These are phyloP conservation scores for Crithidia acanthocephali DNA, from an alignment of 208 protist species.

Conservation along the genomic window DNA sequence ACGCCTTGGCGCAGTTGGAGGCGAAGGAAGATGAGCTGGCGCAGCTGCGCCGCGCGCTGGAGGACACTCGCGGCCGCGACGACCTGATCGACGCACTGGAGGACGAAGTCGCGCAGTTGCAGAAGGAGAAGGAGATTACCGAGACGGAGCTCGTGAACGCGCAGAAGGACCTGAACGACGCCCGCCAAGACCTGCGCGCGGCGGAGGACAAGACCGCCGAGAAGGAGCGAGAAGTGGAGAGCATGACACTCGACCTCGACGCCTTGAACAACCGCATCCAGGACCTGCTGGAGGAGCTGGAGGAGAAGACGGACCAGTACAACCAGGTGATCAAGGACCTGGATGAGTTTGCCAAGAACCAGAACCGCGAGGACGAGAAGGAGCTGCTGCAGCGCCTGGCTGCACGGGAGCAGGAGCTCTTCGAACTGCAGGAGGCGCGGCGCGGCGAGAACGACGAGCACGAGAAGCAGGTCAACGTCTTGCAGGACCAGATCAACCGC, in stretches of 20 bases:
- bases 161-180: slow-evolving; percentile 29
- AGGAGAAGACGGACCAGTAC: slow-evolving; percentile 63
- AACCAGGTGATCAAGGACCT: slow-evolving; percentile 69
- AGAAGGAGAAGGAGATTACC: slow-evolving; percentile 33
- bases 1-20: slow-evolving; percentile 32
- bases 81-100: slow-evolving; percentile 21
- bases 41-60: slow-evolving; percentile 13
- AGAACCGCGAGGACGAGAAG: slow-evolving; percentile 62
- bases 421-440: slow-evolving; percentile 64
- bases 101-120: slow-evolving; percentile 25
- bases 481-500: slow-evolving; percentile 68
- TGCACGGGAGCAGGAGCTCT: slow-evolving; percentile 68
- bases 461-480: slow-evolving; percentile 51
- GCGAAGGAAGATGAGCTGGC: slow-evolving; percentile 42
- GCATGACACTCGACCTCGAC: slow-evolving; percentile 45
- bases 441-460: slow-evolving; percentile 60
- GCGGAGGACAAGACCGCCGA: slow-evolving; percentile 24
- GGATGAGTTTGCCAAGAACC: slow-evolving; percentile 58
- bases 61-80: slow-evolving; percentile 18
- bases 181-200: slow-evolving; percentile 14
- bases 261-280: slow-evolving; percentile 45
- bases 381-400: slow-evolving; percentile 62
- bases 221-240: slow-evolving; percentile 27
- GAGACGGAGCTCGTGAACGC: slow-evolving; percentile 33
- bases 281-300: slow-evolving; percentile 60